Conservation (phyloP, 2,329 filamentous ascomycete species). For the Hawksworthiomyces lignivorus region DNA sequence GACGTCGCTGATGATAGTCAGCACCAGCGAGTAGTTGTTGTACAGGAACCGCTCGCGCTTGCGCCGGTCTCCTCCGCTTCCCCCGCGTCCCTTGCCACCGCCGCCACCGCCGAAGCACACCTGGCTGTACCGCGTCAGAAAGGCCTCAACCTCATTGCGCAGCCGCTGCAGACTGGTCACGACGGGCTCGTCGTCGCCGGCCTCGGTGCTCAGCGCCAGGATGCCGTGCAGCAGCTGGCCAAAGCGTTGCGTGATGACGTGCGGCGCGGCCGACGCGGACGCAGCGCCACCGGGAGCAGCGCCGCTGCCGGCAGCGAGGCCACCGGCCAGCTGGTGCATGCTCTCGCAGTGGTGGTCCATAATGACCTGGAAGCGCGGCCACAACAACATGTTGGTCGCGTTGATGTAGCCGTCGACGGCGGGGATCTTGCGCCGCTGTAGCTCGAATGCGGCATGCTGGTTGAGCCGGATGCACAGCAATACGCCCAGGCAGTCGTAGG, state of each 20-base stretch:
- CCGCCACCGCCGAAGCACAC: slow-evolving; percentile 52
- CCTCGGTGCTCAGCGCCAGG: slow-evolving; percentile 74
- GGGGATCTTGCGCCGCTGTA: slow-evolving; percentile 85
- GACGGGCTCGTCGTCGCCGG: slow-evolving; percentile 90
- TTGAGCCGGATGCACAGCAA: slow-evolving; percentile 89
- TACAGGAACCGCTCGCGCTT: slow-evolving; percentile 84
- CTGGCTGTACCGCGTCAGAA: slow-evolving; percentile 70
- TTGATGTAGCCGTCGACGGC: slow-evolving; percentile 89
- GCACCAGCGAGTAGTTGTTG: slow-evolving; percentile 93
- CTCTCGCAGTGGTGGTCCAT: slow-evolving; percentile 93
- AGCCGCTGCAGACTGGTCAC: slow-evolving; percentile 71
- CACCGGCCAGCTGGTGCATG: slow-evolving; percentile 55
- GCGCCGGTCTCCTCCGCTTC: no score
- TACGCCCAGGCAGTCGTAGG: slow-evolving; percentile 77
- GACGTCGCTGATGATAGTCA: slow-evolving; percentile 80
- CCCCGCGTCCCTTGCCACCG: no score
- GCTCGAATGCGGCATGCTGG: slow-evolving; percentile 87
- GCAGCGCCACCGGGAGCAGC: slow-evolving; percentile 39
- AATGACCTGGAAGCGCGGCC: slow-evolving; percentile 89
- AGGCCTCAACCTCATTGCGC: slow-evolving; percentile 73
- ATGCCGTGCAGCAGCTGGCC: slow-evolving; percentile 86
- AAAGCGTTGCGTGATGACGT: slow-evolving; percentile 90
- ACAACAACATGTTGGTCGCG: slow-evolving; percentile 88
- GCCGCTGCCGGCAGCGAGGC: slow-evolving; percentile 15
- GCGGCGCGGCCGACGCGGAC: slow-evolving; percentile 70